These are phyloP conservation scores for Coemansia sp. DNA, from an alignment of 192 early-diverging fungal species.

Conservation along the genomic window DNA sequence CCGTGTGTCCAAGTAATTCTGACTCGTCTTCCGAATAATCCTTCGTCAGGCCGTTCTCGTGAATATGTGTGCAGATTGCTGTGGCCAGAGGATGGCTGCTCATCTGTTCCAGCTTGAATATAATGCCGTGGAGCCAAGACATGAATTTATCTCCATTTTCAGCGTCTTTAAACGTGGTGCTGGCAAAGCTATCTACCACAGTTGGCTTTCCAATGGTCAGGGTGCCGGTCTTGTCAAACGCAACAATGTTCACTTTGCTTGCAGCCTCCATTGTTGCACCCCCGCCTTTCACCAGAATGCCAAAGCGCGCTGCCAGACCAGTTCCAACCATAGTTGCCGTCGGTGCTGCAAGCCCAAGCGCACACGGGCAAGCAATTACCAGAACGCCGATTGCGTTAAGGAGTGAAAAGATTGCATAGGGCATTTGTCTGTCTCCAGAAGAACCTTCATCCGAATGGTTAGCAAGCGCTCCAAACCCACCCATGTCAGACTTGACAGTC, in stretches of 20 bases:
- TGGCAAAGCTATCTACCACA: conserved; percentile 50
- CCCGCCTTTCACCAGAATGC: conserved; percentile 91
- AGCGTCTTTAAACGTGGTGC: conserved; percentile 12
- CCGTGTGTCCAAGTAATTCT: conserved; percentile 31
- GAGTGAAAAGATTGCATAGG: conserved; percentile 61
- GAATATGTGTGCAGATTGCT: conserved; percentile 64
- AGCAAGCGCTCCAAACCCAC: conserved; percentile 40
- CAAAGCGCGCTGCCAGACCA: conserved; percentile 88
- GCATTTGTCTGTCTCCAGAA: conserved; percentile 34
- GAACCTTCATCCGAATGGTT: not conserved
- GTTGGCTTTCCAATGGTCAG: conserved; percentile 79
- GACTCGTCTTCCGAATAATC: not conserved
- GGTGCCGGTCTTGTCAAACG: conserved; percentile 99
- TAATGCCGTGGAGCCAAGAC: conserved; percentile 47
- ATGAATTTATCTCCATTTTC: conserved; percentile 41
- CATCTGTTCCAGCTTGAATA: conserved; percentile 72
- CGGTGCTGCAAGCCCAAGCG: conserved; percentile 91
- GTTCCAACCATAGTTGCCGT: conserved; percentile 99
- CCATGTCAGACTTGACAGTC: conserved; percentile 38
- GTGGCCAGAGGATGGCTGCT: conserved; percentile 90
- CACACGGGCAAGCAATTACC: conserved; percentile 97
- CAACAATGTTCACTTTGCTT: conserved; percentile 77
- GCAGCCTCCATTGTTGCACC: conserved; percentile 86
- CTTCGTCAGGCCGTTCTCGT: conserved; percentile 18
- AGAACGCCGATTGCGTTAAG: conserved; percentile 83